Conservation (phyloP, 805 yeast species). For the Vanderwaltozyma tropicalis region DNA sequence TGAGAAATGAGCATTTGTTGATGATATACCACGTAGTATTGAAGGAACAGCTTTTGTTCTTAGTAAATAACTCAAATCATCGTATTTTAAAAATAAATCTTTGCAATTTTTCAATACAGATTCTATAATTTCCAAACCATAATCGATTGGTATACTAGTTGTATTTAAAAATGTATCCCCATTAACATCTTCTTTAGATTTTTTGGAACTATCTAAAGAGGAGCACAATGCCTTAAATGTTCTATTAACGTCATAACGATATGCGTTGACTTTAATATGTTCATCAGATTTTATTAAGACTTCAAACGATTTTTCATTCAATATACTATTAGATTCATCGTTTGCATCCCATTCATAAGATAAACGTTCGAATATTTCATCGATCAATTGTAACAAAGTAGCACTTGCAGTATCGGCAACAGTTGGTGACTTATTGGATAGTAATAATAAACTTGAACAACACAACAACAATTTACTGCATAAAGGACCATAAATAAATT, state of each 20-base stretch:
- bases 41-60: constrained; percentile 67
- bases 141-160: constrained; percentile 44
- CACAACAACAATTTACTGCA: constrained; percentile 52
- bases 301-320: constrained; percentile 18
- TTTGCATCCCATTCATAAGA: constrained; percentile 16
- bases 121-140: constrained; percentile 78
- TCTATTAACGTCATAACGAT: constrained; percentile 59
- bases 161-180: constrained; percentile 37
- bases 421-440: constrained; percentile 57
- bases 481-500: constrained; percentile 42
- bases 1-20: constrained; percentile 45
- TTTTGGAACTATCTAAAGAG: constrained; percentile 21
- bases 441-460: constrained; percentile 57
- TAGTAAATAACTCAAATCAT: constrained; percentile 56
- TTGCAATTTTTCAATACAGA: constrained; percentile 60
- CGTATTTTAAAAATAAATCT: constrained; percentile 42
- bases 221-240: constrained; percentile 66
- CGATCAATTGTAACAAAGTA: constrained; percentile 75
- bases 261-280: constrained; percentile 35
- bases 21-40: constrained; percentile 54
- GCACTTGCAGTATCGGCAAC: constrained; percentile 90
- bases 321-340: constrained; percentile 16
- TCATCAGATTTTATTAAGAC: constrained; percentile 40
- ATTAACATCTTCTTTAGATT: constrained; percentile 47
- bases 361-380: constrained; percentile 65